Evolutionary conservation across 371 early-diverging fungal genomes (phyloP).

Genomic region (Mucor sp.): DNA sequence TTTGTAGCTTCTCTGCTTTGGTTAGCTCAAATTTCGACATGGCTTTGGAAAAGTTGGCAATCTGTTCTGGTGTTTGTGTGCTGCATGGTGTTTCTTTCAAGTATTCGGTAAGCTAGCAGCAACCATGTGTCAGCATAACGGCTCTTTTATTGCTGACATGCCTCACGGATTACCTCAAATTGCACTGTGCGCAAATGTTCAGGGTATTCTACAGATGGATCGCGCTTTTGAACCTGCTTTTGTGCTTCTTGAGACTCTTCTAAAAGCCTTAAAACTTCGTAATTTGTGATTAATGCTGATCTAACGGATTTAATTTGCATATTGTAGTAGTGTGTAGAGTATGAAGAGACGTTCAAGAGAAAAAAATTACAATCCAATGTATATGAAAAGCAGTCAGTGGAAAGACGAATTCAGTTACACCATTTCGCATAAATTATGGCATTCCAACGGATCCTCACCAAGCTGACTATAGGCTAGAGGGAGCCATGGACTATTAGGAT

Average conservation of each 20-base stretch:
- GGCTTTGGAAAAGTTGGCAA: constrained; percentile 35
- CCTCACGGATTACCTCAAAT: constrained; percentile 50
- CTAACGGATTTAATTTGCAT: constrained; percentile 60
- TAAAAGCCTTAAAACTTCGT: constrained; percentile 59
- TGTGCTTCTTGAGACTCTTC: constrained; percentile 50
- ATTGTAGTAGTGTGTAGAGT: background rate
- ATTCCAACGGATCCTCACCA: too few relatives aligned
- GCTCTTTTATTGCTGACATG: background rate
- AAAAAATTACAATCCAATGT: background rate
- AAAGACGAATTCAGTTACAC: background rate
- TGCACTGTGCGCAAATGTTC: constrained; percentile 64
- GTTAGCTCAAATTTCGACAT: constrained; percentile 52
- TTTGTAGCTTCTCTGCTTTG: constrained; percentile 63
- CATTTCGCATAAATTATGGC: too few relatives aligned
- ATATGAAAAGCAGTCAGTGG: constrained; percentile 1
- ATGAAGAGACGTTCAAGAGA: background rate
- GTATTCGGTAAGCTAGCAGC: constrained; percentile 47
- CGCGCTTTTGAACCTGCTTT: constrained; percentile 31
- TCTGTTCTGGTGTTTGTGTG: constrained; percentile 54
- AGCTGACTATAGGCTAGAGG: too few relatives aligned
- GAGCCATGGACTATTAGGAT: too few relatives aligned
- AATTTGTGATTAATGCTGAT: constrained; percentile 63
- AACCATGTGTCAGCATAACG: background rate
- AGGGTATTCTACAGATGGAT: constrained; percentile 42
- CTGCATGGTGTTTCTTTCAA: constrained; percentile 49